Evolutionary conservation across 2,329 filamentous ascomycete genomes (phyloP).

Genomic region (Beauveria sp.): DNA sequence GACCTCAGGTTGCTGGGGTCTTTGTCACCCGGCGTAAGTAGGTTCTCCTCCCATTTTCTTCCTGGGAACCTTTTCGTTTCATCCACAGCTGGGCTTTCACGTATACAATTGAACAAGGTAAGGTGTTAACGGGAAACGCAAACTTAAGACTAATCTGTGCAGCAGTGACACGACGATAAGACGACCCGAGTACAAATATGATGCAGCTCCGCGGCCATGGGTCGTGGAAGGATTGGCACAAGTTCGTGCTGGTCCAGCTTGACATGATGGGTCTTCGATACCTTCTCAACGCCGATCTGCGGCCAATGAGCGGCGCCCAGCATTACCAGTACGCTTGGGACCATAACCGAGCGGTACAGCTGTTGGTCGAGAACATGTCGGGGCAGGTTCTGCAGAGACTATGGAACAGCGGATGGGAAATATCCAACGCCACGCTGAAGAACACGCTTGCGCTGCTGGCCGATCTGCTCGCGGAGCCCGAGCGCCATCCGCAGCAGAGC

Average conservation of each 20-base stretch:
- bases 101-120: too few species aligned
- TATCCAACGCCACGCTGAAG: background rate
- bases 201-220: conserved; percentile 1
- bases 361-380: background rate
- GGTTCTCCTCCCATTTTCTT: background rate
- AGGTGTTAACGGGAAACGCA: too few species aligned
- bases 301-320: background rate
- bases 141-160: too few species aligned
- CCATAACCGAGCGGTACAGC: background rate
- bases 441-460: conserved; percentile 3
- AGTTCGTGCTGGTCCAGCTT: background rate
- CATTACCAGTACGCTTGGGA: background rate
- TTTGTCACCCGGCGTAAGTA: too few species aligned
- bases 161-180: background rate
- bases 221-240: conserved; percentile 1
- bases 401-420: background rate
- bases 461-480: background rate
- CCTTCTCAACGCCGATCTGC: background rate
- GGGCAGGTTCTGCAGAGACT: background rate
- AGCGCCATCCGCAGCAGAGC: background rate
- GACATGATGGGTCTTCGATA: background rate
- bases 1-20: too few species aligned
- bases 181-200: background rate
- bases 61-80: background rate
- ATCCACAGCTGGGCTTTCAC: too few species aligned